Percentiles rank a stretch among this genome's conserved stretches.
phyloP scores from a whole-genome alignment of 2,329 filamentous ascomycete genomes.

The Coniochaeta prunicola region DNA sequence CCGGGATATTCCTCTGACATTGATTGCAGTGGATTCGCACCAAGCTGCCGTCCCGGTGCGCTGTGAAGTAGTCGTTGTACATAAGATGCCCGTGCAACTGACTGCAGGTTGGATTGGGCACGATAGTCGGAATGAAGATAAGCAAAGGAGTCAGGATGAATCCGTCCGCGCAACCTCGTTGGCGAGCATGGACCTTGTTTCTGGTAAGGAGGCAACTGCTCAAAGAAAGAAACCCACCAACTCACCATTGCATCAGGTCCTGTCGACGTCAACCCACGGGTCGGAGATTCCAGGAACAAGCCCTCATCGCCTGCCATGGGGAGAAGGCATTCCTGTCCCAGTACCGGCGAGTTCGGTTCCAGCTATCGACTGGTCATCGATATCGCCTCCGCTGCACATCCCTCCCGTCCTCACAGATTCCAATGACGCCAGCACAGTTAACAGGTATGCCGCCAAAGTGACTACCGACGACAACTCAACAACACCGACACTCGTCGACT shows the following conservation, averaged over 20 bases:
- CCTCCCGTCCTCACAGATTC: not conserved
- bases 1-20: not conserved
- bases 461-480: not conserved
- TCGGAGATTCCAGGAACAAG: not conserved
- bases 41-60: too few species aligned
- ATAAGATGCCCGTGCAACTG: too few species aligned
- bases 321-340: not conserved
- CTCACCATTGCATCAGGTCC: not conserved
- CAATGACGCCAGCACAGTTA: not conserved
- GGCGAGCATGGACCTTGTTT: too few species aligned
- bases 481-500: not conserved
- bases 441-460: not conserved
- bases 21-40: not conserved
- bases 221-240: not conserved
- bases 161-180: too few species aligned
- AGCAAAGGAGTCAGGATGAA: not conserved
- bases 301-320: not conserved
- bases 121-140: too few species aligned
- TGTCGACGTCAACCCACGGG: not conserved
- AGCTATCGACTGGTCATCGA: not conserved
- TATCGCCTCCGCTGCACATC: not conserved
- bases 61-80: too few species aligned
- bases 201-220: too few species aligned
- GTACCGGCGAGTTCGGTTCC: not conserved
- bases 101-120: too few species aligned